These are phyloP conservation scores for Blastomyces parvus DNA, from an alignment of 2,329 filamentous ascomycete species.

Conservation along the genomic window DNA sequence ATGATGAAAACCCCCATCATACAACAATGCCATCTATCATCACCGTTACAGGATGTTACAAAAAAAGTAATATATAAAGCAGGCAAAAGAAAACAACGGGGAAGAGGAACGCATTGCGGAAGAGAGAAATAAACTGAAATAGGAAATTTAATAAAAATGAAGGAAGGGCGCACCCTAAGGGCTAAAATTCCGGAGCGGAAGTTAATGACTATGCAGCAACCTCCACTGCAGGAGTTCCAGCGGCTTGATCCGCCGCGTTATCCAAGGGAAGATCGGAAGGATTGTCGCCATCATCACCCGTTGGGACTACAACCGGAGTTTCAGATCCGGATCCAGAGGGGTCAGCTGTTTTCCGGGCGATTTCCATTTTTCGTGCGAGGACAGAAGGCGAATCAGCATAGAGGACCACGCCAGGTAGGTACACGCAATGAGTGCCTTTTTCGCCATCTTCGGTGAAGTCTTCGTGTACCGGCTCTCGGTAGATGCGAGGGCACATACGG, in stretches of 20 bases:
- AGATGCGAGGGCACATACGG: slow-evolving; percentile 44
- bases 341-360: slow-evolving; percentile 24
- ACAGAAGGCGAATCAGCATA: slow-evolving; percentile 42
- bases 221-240: background rate
- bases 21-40: slow-evolving; percentile 7
- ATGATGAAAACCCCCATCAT: slow-evolving; percentile 1
- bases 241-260: background rate
- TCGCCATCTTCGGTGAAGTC: slow-evolving; percentile 40
- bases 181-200: background rate
- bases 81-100: background rate
- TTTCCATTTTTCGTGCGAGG: slow-evolving; percentile 32
- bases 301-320: background rate
- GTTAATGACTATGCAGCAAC: background rate
- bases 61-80: background rate
- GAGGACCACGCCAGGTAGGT: slow-evolving; percentile 41
- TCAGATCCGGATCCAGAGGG: slow-evolving; percentile 6
- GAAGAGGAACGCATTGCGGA: background rate
- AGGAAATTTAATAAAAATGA: background rate
- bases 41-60: slow-evolving; percentile 3
- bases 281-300: background rate
- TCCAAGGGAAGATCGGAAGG: background rate
- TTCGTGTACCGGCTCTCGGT: slow-evolving; percentile 43
- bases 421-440: slow-evolving; percentile 37
- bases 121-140: background rate
- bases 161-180: background rate